Base-by-base conservation (phyloP, 2,329 filamentous ascomycete genomes). In the Colletotrichum nymphaeae region DNA sequence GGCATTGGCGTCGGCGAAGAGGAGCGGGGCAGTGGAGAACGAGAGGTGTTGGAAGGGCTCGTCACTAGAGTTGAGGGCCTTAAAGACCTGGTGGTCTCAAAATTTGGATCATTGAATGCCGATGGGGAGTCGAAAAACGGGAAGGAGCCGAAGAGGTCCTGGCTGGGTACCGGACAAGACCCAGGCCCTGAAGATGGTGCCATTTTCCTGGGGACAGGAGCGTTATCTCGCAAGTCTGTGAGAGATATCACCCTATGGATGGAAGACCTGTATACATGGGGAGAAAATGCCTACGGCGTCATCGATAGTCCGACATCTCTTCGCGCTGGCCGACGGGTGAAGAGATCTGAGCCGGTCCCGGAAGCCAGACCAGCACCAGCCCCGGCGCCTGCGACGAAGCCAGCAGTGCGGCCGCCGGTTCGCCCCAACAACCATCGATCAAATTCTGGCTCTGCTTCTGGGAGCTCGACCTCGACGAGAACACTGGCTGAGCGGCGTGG, bases 1-100 rank as follows among this genome's bases (percentile, higher is more conserved):
- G 97, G 97, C 19, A 90, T 98, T 58, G 97, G 97, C 0, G 97
- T 98, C 1, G 97, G 97, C 22, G 97, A 98, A 81, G 97, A 98
- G 84, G 94, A 98, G 68, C 93, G 95, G 81, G 96, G 96, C 5
- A 98, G 96, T 80, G 95, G 95, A 37, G 96, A 98, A 84, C 89
- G 96, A 78, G 96, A 97, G 78, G 96, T 98, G 0, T 86, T 99
- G 1, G 96, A 98, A 81, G 95, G 95, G n/a, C 91, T 98, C 74
- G 91, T 95, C 1, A 88, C 88, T 11, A 88, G 94, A 68, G 94
- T 94, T 28, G 93, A 97, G 64, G 97, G 97, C 1, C 87, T 99
- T 52, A 89, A 97, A 6, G 97, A 99, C 82, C 82, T 98, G 62
- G 87, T 98, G 55, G 95, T 98, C 3, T 95, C 94, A 56, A 92